Evolutionary conservation across 495 filamentous ascomycete species (phyloP).

Genomic region (Amphirosellinia nigrospora): DNA sequence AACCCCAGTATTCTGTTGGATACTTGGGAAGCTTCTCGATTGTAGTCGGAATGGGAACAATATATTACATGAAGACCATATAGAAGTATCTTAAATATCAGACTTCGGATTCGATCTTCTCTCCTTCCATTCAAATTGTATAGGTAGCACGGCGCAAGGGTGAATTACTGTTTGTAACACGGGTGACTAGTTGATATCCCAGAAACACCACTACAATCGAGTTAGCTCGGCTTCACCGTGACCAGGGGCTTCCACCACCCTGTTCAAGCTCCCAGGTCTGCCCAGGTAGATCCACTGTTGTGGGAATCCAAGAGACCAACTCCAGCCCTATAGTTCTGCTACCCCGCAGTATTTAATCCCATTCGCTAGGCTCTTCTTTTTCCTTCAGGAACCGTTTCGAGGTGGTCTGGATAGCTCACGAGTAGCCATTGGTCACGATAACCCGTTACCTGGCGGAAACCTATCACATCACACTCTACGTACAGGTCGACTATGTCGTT

Average conservation of each 20-base stretch:
- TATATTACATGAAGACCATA: not conserved
- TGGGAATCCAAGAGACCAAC: slow-evolving; percentile 12
- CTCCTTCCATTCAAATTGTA: not conserved
- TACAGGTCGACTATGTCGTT: slow-evolving; percentile 48
- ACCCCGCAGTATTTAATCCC: slow-evolving; percentile 28
- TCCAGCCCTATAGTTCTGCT: slow-evolving; percentile 21
- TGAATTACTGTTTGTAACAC: not conserved
- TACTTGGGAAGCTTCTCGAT: slow-evolving; percentile 5
- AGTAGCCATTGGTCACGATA: slow-evolving; percentile 4
- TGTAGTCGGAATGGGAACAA: not conserved
- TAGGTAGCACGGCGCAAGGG: slow-evolving; percentile 5
- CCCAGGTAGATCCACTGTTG: slow-evolving; percentile 24
- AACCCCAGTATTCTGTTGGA: not conserved
- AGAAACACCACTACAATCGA: not conserved
- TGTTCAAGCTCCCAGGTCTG: slow-evolving; percentile 5
- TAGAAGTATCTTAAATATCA: not conserved
- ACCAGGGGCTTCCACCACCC: slow-evolving; percentile 8
- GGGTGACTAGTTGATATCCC: not conserved
- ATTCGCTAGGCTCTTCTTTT: slow-evolving; percentile 16
- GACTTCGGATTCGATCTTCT: not conserved
- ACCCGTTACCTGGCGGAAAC: not conserved
- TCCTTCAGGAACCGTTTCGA: slow-evolving; percentile 10
- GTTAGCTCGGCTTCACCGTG: slow-evolving; percentile 24
- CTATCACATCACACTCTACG: not conserved
- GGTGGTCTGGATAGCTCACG: slow-evolving; percentile 6